Evolutionary conservation across 768 basidiomycete species (phyloP), one percentile per base, ranked within the genome.

Genomic region (Tricholoma bakamatsutake): DNA sequence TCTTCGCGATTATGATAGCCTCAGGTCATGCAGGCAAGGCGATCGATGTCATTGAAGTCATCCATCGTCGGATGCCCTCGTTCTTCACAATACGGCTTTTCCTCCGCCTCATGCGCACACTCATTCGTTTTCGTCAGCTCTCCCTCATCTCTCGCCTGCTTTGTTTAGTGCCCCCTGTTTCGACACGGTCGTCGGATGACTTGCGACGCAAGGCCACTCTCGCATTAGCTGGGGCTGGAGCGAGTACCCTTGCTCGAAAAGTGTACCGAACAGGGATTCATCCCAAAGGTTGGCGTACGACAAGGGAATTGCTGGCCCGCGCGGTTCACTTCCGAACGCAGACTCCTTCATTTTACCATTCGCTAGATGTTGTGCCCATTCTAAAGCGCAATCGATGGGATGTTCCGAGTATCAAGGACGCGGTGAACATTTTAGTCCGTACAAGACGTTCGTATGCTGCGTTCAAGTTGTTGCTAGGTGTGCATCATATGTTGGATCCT

Each of bases 361-460:
- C 65, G 15, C 59, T 68, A 12, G 53, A 57, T 13, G 59, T 73
- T 11, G 17, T 64, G 30, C 54, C 64, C 13, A 54, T 71, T 8
- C 45, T 73, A 3, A 53, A 53, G 30, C 65, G 67, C 40, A 63
- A 53, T 48, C 70, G 62, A 42, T 54, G 54, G 18, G 56, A 68
- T 60, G 59, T 61, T 4, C 59, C 70, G 15, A 64, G 63, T 12
- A 59, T 76, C 35, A 66, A 68, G 28, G 64, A 67, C 24, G 74
- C 73, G 1, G 61, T 77, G n/a, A 60, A 65, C 2, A 57, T 77
- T 0, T 67, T 81, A 27, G 61, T 78, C 21, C 71, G 69, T n/a
- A 71, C 73, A 1, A 69, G 74, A 12, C 77, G 79, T 15, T 48
- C 72, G 15, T 69, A 65, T 47, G 73, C 76, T 21, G 84, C 82